Conservation (phyloP, 371 early-diverging fungal genomes). For the Synchytrium microbalum region DNA sequence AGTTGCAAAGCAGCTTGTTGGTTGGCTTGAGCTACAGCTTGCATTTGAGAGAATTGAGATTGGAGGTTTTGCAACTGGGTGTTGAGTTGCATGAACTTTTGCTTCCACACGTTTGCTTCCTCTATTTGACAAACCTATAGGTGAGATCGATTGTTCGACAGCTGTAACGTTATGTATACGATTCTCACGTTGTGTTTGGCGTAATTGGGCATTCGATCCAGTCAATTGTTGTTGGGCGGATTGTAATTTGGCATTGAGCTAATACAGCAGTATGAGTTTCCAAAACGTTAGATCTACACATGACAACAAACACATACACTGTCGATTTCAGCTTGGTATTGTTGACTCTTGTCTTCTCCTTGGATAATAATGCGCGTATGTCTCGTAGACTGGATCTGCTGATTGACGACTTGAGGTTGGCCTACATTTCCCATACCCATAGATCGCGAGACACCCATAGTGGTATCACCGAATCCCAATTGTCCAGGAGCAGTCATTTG, state of each 20-base stretch:
- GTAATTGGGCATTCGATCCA: background rate
- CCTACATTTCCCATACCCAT: background rate
- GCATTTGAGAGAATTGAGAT: background rate
- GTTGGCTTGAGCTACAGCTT: background rate
- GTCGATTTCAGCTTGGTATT: background rate
- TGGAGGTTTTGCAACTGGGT: background rate
- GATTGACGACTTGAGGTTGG: background rate
- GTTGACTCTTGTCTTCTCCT: background rate
- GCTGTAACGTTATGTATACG: background rate
- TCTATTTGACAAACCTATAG: no score
- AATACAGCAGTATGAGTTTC: background rate
- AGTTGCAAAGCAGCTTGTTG: background rate
- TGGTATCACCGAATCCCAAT: background rate
- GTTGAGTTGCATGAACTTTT: slow-evolving; percentile 1
- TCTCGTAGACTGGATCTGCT: background rate
- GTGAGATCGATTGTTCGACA: no score
- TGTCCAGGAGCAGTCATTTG: background rate
- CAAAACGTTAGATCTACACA: background rate
- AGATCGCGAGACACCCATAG: background rate
- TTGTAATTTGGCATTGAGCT: background rate
- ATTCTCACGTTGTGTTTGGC: background rate
- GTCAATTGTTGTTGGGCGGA: background rate
- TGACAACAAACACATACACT: background rate
- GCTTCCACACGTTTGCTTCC: background rate
- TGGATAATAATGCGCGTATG: background rate